These are phyloP conservation scores for Colletotrichum sp. DNA, from an alignment of 2,329 filamentous ascomycete species.

Conservation along the genomic window DNA sequence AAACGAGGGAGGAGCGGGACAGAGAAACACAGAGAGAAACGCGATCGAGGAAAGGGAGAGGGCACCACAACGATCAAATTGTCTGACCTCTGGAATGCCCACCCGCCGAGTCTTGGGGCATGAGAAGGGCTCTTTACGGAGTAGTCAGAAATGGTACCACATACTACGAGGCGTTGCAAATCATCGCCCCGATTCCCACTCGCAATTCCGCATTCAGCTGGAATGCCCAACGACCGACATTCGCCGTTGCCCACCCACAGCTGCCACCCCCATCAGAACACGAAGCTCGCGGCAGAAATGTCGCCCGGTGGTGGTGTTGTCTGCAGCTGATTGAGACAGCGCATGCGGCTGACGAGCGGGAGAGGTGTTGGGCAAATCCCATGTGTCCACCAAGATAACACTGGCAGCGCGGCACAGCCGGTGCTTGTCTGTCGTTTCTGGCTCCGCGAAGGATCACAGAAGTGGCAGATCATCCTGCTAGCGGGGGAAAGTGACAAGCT, in stretches of 20 bases:
- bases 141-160: background rate
- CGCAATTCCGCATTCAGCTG: constrained; percentile 4
- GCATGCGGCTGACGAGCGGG: background rate
- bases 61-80: background rate
- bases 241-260: background rate
- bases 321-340: background rate
- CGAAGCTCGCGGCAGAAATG: background rate
- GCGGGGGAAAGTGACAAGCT: background rate
- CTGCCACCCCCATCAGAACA: background rate
- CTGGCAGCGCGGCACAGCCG: background rate
- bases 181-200: background rate
- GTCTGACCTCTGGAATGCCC: constrained; percentile 11
- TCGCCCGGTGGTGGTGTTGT: background rate
- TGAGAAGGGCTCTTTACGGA: background rate
- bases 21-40: background rate
- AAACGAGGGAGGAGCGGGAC: background rate
- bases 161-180: background rate
- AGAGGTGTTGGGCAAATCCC: background rate
- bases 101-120: background rate
- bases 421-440: background rate
- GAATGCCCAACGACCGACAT: background rate
- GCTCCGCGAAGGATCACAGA: background rate
- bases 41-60: constrained; percentile 4
- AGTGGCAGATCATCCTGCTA: background rate
- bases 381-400: background rate